Conservation (phyloP, 495 filamentous ascomycete genomes). For the Penicillium daleae region DNA sequence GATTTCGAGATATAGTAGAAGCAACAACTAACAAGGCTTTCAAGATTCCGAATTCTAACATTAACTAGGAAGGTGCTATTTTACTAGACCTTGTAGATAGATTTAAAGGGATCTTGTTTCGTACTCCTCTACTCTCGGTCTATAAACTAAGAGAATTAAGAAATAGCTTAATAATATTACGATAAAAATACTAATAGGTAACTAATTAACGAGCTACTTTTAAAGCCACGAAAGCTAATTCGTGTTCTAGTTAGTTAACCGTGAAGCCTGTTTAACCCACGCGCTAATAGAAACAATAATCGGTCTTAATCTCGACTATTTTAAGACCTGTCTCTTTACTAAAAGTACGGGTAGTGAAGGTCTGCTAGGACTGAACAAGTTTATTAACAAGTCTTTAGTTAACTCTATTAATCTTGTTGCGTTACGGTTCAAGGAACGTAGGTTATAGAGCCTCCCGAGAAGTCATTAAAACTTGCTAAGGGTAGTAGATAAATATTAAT, state of each 20-base stretch:
- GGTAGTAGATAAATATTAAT: slow-evolving; percentile 18
- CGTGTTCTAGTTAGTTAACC: slow-evolving; percentile 15
- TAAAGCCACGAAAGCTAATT: slow-evolving; percentile 11
- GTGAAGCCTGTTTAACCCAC: slow-evolving; percentile 25
- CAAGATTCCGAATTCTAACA: slow-evolving; percentile 16
- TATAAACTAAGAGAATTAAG: slow-evolving; percentile 11
- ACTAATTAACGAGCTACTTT: slow-evolving; percentile 5
- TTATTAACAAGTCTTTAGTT: slow-evolving; percentile 16
- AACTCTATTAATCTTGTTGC: slow-evolving; percentile 11
- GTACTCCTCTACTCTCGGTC: slow-evolving; percentile 26
- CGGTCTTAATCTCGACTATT: slow-evolving; percentile 23
- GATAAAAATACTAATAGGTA: slow-evolving; percentile 19
- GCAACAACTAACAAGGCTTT: slow-evolving; percentile 16
- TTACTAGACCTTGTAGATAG: slow-evolving; percentile 22
- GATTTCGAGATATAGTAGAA: slow-evolving; percentile 19
- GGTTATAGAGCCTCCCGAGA: slow-evolving; percentile 4
- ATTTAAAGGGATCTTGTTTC: slow-evolving; percentile 22
- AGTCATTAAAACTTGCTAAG: slow-evolving; percentile 6
- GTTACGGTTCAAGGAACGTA: slow-evolving; percentile 15
- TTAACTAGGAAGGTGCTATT: slow-evolving; percentile 6
- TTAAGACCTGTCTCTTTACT: slow-evolving; percentile 21
- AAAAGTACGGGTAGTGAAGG: slow-evolving; percentile 20
- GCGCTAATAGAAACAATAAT: slow-evolving; percentile 22
- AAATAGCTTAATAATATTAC: slow-evolving; percentile 14
- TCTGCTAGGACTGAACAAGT: slow-evolving; percentile 14